phyloP scores from a whole-genome alignment of 495 filamentous ascomycete genomes.

The Xylaria curta region DNA sequence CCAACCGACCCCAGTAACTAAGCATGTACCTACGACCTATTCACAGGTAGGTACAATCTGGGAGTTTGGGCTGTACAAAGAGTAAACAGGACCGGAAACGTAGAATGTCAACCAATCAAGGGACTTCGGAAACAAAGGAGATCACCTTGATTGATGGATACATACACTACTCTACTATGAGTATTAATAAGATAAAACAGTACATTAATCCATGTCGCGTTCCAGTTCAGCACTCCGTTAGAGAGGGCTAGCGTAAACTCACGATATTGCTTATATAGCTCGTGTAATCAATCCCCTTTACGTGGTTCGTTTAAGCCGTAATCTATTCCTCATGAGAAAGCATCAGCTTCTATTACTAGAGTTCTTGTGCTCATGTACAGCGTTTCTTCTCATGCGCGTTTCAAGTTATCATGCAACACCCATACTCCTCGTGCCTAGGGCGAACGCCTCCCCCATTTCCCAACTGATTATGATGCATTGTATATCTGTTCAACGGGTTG shows the following conservation, averaged over 20 bases:
- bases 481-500: background rate
- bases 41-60: background rate
- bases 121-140: background rate
- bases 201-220: background rate
- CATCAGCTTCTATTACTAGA: background rate
- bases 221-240: background rate
- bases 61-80: background rate
- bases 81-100: background rate
- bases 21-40: background rate
- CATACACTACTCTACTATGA: background rate
- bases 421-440: background rate
- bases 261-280: background rate
- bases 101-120: background rate
- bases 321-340: constrained; percentile 4
- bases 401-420: background rate
- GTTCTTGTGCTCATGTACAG: background rate
- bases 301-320: background rate
- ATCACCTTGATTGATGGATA: background rate
- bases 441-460: constrained; percentile 4
- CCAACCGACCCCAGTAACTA: too few species aligned
- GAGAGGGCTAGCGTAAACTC: background rate
- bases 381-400: background rate
- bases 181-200: background rate
- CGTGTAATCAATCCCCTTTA: background rate
- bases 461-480: background rate